phyloP scores from a whole-genome alignment of 495 filamentous ascomycete genomes.

The Tirmania nivea region DNA sequence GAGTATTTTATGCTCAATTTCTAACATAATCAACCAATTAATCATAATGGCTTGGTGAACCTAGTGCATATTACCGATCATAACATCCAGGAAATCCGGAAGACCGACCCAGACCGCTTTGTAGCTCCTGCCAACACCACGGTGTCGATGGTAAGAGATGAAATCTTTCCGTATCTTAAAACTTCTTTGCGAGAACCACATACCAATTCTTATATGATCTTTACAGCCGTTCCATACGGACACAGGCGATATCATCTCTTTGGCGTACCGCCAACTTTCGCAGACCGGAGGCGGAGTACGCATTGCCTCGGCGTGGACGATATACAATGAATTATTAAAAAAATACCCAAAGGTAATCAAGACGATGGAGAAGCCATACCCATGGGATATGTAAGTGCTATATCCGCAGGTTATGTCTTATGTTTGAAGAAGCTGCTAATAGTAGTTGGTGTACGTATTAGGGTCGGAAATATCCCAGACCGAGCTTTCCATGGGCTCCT shows the following conservation, averaged over 20 bases:
- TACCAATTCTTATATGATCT: too few species aligned
- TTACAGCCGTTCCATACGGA: slow-evolving; percentile 30
- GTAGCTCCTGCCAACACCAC: not conserved
- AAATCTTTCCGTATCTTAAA: too few species aligned
- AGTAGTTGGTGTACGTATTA: not conserved
- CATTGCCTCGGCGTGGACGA: not conserved
- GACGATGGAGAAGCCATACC: not conserved
- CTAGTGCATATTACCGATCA: not conserved
- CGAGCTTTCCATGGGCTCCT: not conserved
- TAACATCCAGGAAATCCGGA: not conserved
- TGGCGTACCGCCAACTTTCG: slow-evolving; percentile 11
- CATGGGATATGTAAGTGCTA: not conserved
- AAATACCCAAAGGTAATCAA: not conserved
- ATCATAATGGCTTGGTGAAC: too few species aligned
- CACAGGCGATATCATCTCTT: slow-evolving; percentile 25
- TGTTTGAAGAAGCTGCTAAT: too few species aligned
- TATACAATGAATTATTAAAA: not conserved
- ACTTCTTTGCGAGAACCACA: too few species aligned
- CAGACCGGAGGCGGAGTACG: not conserved
- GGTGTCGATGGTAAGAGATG: not conserved
- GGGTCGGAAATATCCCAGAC: not conserved
- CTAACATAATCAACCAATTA: too few species aligned
- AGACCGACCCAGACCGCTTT: not conserved
- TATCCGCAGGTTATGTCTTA: too few species aligned
- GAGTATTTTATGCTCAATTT: too few species aligned